phyloP scores from a whole-genome alignment of 306 rosid genomes.

The Senna tora region DNA sequence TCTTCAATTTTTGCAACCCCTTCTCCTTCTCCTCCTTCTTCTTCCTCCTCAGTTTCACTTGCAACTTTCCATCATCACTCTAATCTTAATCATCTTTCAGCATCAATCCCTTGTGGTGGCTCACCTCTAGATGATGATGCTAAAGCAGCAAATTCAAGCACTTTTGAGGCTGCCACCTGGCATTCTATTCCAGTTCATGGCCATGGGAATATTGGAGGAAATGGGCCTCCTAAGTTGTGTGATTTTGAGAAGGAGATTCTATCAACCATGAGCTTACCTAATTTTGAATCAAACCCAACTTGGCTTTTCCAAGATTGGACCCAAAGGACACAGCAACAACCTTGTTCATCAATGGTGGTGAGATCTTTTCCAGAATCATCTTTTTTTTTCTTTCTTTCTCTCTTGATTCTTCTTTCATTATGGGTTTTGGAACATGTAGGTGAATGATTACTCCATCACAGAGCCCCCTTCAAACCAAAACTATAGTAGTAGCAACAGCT shows the following conservation, averaged over 20 bases:
- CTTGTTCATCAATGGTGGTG: slow-evolving; percentile 68
- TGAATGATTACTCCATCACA: slow-evolving; percentile 52
- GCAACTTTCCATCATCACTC: slow-evolving; percentile 48
- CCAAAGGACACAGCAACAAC: slow-evolving; percentile 52
- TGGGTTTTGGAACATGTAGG: slow-evolving; percentile 52
- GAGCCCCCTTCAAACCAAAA: slow-evolving; percentile 99
- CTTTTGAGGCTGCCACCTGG: slow-evolving; percentile 36
- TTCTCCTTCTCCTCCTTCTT: slow-evolving; percentile 1
- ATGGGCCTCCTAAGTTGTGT: slow-evolving; percentile 43
- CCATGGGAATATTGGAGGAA: slow-evolving; percentile 41
- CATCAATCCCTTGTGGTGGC: slow-evolving; percentile 42
- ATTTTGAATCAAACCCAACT: slow-evolving; percentile 45
- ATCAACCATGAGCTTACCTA: slow-evolving; percentile 39
- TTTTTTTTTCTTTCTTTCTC: not conserved
- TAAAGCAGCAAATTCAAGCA: no score
- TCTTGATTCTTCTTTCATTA: not conserved
- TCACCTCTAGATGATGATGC: slow-evolving; percentile 41
- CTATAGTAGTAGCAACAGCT: slow-evolving; percentile 46
- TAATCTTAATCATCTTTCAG: slow-evolving; percentile 39
- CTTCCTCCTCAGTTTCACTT: slow-evolving; percentile 3
- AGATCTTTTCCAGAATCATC: slow-evolving; percentile 7
- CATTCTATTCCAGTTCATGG: slow-evolving; percentile 32
- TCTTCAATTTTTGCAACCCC: slow-evolving; percentile 39
- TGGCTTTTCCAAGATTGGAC: slow-evolving; percentile 50
- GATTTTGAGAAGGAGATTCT: slow-evolving; percentile 50